Percentiles rank a stretch among this genome's conserved stretches.
These are phyloP conservation scores for Rhizophora apiculata DNA, from an alignment of 345 rosid species.

Conservation along the genomic window DNA sequence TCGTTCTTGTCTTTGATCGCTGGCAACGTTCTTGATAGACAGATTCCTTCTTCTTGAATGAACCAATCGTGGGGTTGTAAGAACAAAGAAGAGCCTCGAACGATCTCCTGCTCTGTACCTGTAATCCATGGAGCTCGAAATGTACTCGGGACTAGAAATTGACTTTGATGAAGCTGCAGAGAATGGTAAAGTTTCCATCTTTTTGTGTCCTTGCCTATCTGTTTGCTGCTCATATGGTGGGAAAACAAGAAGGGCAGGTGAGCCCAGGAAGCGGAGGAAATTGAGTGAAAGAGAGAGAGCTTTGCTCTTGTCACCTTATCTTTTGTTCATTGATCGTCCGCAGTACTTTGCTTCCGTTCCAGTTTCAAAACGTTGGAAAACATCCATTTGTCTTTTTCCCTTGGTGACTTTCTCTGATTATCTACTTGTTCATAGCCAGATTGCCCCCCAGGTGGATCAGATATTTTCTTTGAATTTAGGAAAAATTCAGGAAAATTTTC, in stretches of 20 bases:
- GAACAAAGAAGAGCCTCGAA: constrained; percentile 26
- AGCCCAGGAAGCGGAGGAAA: too few relatives aligned
- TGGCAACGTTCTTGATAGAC: constrained; percentile 34
- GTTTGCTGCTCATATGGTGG: too few relatives aligned
- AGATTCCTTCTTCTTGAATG: constrained; percentile 21
- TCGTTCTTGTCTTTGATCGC: constrained; percentile 31
- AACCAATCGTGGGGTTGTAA: constrained; percentile 21
- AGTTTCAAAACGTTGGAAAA: constrained; percentile 13
- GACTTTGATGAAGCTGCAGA: constrained; percentile 25
- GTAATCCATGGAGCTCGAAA: constrained; percentile 28
- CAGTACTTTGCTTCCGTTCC: not conserved
- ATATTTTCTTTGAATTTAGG: too few relatives aligned
- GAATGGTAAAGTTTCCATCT: constrained; percentile 36
- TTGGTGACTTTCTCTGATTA: too few relatives aligned
- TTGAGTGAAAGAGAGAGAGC: constrained; percentile 19
- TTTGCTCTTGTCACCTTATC: constrained; percentile 24
- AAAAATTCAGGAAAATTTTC: too few relatives aligned
- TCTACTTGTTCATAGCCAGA: too few relatives aligned
- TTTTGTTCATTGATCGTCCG: not conserved
- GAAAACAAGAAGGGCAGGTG: too few relatives aligned
- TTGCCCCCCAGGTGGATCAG: too few relatives aligned
- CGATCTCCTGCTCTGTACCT: constrained; percentile 5
- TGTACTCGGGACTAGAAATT: constrained; percentile 11
- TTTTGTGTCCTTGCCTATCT: not conserved
- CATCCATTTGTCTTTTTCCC: not conserved